phyloP scores from a whole-genome alignment of 2,329 filamentous ascomycete species.

The Periconia macrospinosa region DNA sequence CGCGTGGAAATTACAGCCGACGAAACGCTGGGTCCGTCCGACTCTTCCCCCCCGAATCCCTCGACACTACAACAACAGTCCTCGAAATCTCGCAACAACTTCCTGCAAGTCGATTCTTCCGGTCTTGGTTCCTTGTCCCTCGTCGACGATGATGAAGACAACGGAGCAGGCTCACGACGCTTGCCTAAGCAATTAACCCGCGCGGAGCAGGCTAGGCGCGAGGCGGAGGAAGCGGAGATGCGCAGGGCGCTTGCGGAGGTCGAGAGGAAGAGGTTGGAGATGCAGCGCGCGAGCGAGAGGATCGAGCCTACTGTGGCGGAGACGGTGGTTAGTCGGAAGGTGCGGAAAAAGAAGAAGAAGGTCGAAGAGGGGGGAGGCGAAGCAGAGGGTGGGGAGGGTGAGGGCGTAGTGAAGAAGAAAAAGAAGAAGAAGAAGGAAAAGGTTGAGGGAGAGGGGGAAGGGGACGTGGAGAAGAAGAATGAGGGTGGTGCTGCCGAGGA shows the following conservation, averaged over 20 bases:
- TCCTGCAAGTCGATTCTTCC: slow-evolving; percentile 87
- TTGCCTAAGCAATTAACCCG: slow-evolving; percentile 26
- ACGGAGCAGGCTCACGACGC: slow-evolving; percentile 2
- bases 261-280: slow-evolving; percentile 81
- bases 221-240: slow-evolving; percentile 86
- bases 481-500: neutral
- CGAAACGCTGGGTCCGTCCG: slow-evolving; percentile 47
- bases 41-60: slow-evolving; percentile 32
- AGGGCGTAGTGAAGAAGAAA: slow-evolving; percentile 41
- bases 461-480: neutral
- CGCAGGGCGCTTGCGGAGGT: slow-evolving; percentile 84
- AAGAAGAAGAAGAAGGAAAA: slow-evolving; percentile 44
- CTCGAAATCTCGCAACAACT: slow-evolving; percentile 58
- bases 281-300: slow-evolving; percentile 79
- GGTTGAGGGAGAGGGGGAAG: slow-evolving; percentile 31
- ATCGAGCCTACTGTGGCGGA: slow-evolving; percentile 68
- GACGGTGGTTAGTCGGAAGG: slow-evolving; percentile 56
- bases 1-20: slow-evolving; percentile 51
- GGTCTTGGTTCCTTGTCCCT: slow-evolving; percentile 74
- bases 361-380: slow-evolving; percentile 22
- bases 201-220: slow-evolving; percentile 66
- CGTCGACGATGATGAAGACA: slow-evolving; percentile 50
- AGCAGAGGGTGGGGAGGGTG: too few relatives aligned
- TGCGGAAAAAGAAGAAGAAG: slow-evolving; percentile 38
- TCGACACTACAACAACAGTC: slow-evolving; percentile 20